Percentiles rank a stretch among this genome's conserved stretches.
Evolutionary conservation across 306 rosid species (phyloP).

Genomic region (Castanospermum australe): DNA sequence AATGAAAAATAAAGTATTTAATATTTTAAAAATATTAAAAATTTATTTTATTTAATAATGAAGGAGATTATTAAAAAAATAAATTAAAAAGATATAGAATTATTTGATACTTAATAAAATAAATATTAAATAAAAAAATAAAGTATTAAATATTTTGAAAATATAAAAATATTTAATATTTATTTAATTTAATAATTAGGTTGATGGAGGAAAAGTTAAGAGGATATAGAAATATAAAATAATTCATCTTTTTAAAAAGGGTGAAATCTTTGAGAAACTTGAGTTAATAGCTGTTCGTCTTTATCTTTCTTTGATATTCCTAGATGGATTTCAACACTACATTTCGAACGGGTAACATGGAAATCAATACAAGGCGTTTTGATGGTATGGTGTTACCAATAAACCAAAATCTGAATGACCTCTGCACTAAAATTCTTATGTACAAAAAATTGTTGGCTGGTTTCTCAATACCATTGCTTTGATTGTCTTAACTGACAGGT

Average conservation of each 20-base stretch:
- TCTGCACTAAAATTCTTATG: not conserved
- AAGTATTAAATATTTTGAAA: too few species aligned
- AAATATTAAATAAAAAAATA: too few species aligned
- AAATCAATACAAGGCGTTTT: not conserved
- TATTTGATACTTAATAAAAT: too few species aligned
- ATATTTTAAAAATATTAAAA: too few species aligned
- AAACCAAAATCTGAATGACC: not conserved
- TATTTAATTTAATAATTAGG: too few species aligned
- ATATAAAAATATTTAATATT: too few species aligned
- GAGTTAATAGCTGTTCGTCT: slow-evolving; percentile 3
- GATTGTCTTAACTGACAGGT: not conserved
- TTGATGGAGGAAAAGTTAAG: too few species aligned
- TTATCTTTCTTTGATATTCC: not conserved
- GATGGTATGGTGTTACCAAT: not conserved
- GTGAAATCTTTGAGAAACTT: slow-evolving; percentile 8
- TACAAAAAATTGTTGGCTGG: not conserved
- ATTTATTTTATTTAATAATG: too few species aligned
- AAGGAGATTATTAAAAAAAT: too few species aligned
- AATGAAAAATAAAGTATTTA: too few species aligned
- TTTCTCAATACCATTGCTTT: not conserved
- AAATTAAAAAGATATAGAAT: too few species aligned
- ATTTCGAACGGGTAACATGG: not conserved
- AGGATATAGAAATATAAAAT: too few species aligned
- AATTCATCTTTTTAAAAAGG: slow-evolving; percentile 6
- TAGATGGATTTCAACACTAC: slow-evolving; percentile 16